These are phyloP conservation scores for Aulographum hederae DNA, from an alignment of 2,329 filamentous ascomycete species.

Conservation along the genomic window DNA sequence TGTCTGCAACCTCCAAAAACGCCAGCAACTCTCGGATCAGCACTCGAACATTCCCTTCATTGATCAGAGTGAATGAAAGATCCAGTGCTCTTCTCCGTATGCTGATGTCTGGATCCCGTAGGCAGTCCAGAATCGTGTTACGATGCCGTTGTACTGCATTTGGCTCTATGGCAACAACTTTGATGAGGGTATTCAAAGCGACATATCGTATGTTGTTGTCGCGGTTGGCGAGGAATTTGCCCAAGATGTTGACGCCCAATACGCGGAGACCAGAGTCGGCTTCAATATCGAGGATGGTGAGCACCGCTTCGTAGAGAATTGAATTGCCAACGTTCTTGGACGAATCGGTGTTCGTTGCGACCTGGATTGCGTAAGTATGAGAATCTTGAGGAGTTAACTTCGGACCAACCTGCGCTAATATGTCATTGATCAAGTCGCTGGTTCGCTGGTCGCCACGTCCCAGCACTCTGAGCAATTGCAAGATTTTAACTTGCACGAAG, in stretches of 20 bases:
- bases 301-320: conserved; percentile 90
- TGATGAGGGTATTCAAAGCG: conserved; percentile 89
- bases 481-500: conserved; percentile 91
- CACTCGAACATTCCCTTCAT: conserved; percentile 87
- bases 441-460: conserved; percentile 71
- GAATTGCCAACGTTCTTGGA: conserved; percentile 98
- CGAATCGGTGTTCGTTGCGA: conserved; percentile 93
- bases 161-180: conserved; percentile 93
- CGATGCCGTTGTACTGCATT: conserved; percentile 94
- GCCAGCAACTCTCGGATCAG: conserved; percentile 84
- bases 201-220: conserved; percentile 99
- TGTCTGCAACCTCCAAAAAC: conserved; percentile 92
- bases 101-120: conserved; percentile 94
- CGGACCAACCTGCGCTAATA: conserved; percentile 53
- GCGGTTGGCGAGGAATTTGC: conserved; percentile 94
- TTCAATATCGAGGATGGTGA: conserved; percentile 95
- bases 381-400: neutral
- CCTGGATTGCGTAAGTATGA: conserved; percentile 19
- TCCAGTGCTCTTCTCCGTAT: conserved; percentile 90
- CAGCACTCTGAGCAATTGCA: conserved; percentile 69
- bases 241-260: conserved; percentile 91
- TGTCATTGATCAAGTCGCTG: conserved; percentile 97
- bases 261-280: conserved; percentile 89
- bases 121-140: conserved; percentile 91
- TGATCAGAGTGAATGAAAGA: conserved; percentile 94